phyloP scores from a whole-genome alignment of 2,329 filamentous ascomycete genomes.

The Chaetothyriales sp. region DNA sequence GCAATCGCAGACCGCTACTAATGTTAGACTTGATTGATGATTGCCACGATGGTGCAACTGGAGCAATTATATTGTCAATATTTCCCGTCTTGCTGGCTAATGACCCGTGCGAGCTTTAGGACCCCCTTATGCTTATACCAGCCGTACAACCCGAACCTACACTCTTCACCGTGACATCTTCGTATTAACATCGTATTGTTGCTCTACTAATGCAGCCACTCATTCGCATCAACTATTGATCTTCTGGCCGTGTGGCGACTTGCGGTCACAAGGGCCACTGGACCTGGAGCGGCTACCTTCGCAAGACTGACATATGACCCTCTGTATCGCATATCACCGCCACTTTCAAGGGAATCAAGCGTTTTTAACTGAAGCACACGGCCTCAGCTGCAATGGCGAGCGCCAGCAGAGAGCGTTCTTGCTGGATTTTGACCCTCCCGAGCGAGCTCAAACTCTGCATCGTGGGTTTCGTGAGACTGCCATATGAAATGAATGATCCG shows the following conservation, averaged over 20 bases:
- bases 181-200: background rate
- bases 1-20: background rate
- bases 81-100: too few relatives aligned
- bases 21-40: background rate
- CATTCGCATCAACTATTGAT: background rate
- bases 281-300: background rate
- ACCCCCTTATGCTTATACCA: background rate
- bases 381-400: slow-evolving; percentile 4
- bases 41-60: background rate
- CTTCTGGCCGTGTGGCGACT: background rate
- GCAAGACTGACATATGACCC: background rate
- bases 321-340: too few relatives aligned
- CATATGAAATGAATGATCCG: background rate
- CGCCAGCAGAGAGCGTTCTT: slow-evolving; percentile 8
- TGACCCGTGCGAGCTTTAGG: too few relatives aligned
- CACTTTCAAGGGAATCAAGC: background rate
- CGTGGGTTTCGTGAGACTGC: slow-evolving; percentile 13
- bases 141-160: background rate
- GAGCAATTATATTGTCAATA: background rate
- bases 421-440: slow-evolving; percentile 12
- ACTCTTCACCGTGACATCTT: background rate
- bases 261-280: background rate
- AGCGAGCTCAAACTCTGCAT: slow-evolving; percentile 16
- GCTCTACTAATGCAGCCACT: background rate
- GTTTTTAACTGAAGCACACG: background rate